Base-by-base conservation (phyloP, 495 filamentous ascomycete genomes). In the Viridothelium virens region DNA sequence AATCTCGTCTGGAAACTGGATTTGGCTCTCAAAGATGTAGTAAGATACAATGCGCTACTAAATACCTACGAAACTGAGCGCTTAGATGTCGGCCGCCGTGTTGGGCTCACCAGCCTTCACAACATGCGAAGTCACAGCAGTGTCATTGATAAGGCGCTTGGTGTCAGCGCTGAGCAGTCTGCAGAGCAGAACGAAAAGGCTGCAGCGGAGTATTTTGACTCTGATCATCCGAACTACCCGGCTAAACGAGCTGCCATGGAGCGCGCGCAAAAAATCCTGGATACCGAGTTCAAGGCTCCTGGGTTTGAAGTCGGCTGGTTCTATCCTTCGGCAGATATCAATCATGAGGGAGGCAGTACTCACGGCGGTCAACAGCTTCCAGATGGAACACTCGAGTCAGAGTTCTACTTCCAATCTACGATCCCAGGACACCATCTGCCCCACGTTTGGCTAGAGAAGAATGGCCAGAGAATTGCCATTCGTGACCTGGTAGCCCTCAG, bases 1-100 rank as follows among this genome's bases (percentile, higher is more conserved):
- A 67, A 67, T 63, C 38, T 67, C 12, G 41, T 63, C 61, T 67
- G 66, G 66, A 67, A 67, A 47, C 66, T 67, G 31, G 66, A 39
- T 18, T 18, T 63, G 12, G 66, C 61, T 3, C 61, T 67, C 7
- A 67, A 64, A 37, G 36, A 64, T 31, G 36, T 64, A n/a, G 41
- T n/a, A 34, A 64, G 39, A 4, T 67, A 50, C 46, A 47, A 64
- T 25, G n/a, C 14, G 9, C 44, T 67, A 25, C 25, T 67, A 31
- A 46, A 64, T 39, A 67, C 61, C 16, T 67, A 67, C 34, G 66
- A 67, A 14, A 38, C 18, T 11, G 66, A 67, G 33, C 61, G 66
- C 34, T n/a, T 46, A 11, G 31, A 46, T 2, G 38, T 67, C 10
- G 66, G 66, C 66, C 41, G 56, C 33, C 66, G 66, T 34, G 61